A percentile compares a stretch with the other conserved stretches of the same genome.
phyloP scores from a whole-genome alignment of 2,329 filamentous ascomycete species.

The Penicillium brevicompactum region DNA sequence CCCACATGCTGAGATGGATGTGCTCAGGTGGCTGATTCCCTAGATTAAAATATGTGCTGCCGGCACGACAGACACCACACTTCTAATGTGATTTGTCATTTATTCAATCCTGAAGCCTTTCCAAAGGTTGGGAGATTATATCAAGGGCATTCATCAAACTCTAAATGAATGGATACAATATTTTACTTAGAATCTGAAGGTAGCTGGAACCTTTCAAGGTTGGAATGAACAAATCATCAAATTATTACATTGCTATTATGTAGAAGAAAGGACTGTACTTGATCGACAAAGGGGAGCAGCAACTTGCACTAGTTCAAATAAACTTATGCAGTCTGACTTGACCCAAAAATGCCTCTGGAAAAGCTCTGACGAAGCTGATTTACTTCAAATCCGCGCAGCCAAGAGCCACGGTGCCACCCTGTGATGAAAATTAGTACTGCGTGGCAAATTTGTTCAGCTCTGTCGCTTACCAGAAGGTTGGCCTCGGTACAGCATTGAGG shows the following conservation, averaged over 20 bases:
- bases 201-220: background rate
- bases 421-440: slow-evolving; percentile 1
- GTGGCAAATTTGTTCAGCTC: background rate
- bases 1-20: background rate
- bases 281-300: background rate
- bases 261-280: background rate
- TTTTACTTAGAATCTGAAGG: too few relatives aligned
- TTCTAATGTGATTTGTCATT: too few relatives aligned
- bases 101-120: too few relatives aligned
- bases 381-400: slow-evolving; percentile 22
- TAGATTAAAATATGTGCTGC: too few relatives aligned
- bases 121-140: too few relatives aligned
- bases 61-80: too few relatives aligned
- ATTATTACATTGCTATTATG: background rate
- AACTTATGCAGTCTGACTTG: background rate
- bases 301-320: background rate
- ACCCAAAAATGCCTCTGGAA: background rate
- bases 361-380: background rate
- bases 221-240: background rate
- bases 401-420: slow-evolving; percentile 29
- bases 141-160: too few relatives aligned
- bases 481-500: slow-evolving; percentile 36
- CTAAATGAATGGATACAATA: too few relatives aligned
- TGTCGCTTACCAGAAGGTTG: slow-evolving; percentile 30
- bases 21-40: too few relatives aligned